phyloP scores from a whole-genome alignment of 2,329 filamentous ascomycete genomes.

The Alternaria sp. region DNA sequence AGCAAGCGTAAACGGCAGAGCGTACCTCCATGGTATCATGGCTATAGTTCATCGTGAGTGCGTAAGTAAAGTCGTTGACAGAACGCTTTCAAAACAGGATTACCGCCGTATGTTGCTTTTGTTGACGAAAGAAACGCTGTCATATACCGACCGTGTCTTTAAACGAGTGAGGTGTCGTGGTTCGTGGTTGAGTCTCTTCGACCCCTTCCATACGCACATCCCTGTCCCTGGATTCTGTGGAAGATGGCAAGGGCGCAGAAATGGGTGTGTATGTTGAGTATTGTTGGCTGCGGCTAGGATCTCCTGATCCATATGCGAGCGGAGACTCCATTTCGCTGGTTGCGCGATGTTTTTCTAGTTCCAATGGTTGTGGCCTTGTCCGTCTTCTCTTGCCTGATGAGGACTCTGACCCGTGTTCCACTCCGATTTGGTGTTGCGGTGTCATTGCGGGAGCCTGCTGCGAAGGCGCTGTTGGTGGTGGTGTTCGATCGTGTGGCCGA shows the following conservation, averaged over 20 bases:
- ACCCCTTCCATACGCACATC: constrained; percentile 50
- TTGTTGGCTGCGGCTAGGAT: constrained; percentile 35
- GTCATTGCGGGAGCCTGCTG: constrained; percentile 33
- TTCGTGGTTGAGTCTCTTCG: constrained; percentile 49
- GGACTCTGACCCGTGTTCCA: constrained; percentile 42
- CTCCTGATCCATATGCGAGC: constrained; percentile 39
- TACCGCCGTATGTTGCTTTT: constrained; percentile 50
- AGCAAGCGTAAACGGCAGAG: constrained; percentile 40
- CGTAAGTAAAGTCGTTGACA: constrained; percentile 47
- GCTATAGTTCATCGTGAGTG: constrained; percentile 51
- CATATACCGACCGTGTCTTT: constrained; percentile 55
- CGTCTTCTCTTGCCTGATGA: constrained; percentile 49
- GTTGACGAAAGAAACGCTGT: constrained; percentile 48
- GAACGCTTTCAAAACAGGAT: constrained; percentile 51
- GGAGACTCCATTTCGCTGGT: constrained; percentile 44
- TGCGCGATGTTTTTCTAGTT: constrained; percentile 42
- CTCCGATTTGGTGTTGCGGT: constrained; percentile 38
- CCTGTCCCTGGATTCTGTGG: constrained; percentile 42
- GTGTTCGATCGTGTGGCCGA: constrained; percentile 37
- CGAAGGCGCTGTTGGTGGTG: constrained; percentile 34
- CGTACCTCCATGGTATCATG: constrained; percentile 48
- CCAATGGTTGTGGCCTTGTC: constrained; percentile 42
- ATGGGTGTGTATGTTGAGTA: constrained; percentile 49
- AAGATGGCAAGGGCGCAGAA: constrained; percentile 47
- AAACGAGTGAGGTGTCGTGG: constrained; percentile 53